These are phyloP conservation scores for Pseudogymnoascus sp. DNA, from an alignment of 2,329 filamentous ascomycete species.

Conservation along the genomic window DNA sequence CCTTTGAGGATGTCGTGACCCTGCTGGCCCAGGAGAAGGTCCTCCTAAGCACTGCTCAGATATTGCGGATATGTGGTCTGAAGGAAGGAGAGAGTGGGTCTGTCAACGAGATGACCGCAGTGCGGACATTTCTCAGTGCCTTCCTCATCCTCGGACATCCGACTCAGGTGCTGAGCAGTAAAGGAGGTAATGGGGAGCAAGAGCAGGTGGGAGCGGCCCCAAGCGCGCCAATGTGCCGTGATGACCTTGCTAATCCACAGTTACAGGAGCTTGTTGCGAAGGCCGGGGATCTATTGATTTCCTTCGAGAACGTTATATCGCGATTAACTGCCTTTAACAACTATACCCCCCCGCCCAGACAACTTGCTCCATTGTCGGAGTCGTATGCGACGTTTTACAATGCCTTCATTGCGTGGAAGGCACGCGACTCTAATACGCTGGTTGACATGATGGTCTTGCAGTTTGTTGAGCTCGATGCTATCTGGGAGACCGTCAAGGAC, in stretches of 20 bases:
- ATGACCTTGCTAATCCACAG: slow-evolving; percentile 53
- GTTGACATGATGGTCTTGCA: slow-evolving; percentile 81
- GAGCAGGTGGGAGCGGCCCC: slow-evolving; percentile 44
- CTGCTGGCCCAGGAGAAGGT: slow-evolving; percentile 60
- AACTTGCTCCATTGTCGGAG: slow-evolving; percentile 56
- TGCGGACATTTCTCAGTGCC: slow-evolving; percentile 70
- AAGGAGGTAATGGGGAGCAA: slow-evolving; percentile 50
- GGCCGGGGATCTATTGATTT: slow-evolving; percentile 66
- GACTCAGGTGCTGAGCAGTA: slow-evolving; percentile 67
- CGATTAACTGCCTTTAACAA: slow-evolving; percentile 58
- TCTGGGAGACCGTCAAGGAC: slow-evolving; percentile 76
- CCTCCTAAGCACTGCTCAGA: slow-evolving; percentile 54
- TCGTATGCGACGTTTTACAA: slow-evolving; percentile 67
- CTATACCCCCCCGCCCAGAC: slow-evolving; percentile 55
- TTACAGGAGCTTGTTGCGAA: slow-evolving; percentile 67
- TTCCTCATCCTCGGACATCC: slow-evolving; percentile 75
- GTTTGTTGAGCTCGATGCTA: slow-evolving; percentile 75
- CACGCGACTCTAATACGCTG: slow-evolving; percentile 66
- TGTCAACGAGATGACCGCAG: slow-evolving; percentile 59
- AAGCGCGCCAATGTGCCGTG: slow-evolving; percentile 38
- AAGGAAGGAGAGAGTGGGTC: slow-evolving; percentile 55
- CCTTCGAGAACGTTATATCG: slow-evolving; percentile 66
- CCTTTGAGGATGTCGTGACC: slow-evolving; percentile 65
- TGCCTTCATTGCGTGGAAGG: slow-evolving; percentile 77
- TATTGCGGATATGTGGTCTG: slow-evolving; percentile 63